Base-by-base conservation (phyloP, 805 yeast species). In the Metschnikowia reukaufii region DNA sequence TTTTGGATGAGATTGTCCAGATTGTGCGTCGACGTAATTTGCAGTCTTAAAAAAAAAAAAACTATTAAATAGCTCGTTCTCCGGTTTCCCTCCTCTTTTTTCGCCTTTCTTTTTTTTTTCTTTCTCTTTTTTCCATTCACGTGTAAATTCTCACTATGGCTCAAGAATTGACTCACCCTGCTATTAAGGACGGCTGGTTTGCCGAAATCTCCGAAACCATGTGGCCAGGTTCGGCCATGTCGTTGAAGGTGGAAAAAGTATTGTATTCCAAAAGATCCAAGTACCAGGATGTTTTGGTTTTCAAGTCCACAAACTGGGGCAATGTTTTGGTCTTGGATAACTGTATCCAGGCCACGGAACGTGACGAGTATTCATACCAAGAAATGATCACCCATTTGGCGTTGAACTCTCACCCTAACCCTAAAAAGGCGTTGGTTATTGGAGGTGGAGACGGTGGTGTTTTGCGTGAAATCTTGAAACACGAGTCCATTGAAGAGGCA, bases 361-460 rank as follows among this genome's bases (percentile, higher is more conserved):
- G 98, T 64, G 99, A 92, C 62, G 99, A 92, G 74, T 92, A 88
- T 69, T 82, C 97, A 21, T 92, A 91, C 77, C 99, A 94, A 75
- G 99, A 92, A 74, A 94, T 92, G 98, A 92, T 92, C 68, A 76
- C 97, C 34, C 97, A 92, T 71, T 77, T 94, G 62, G 96, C 96
- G 6, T 63, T 94, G 69, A 87, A 85, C 80, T 83, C 94, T 44
- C 98, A 94, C 72, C 91, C 96, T 60, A 83, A 88, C 73, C 98
- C 98, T 48, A 88, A 88, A 77, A 84, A 79, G 60, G 97, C 95
- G 19, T 76, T 92, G 47, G 98, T 92, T 54, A 87, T 92, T 63
- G 99, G 99, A 49, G 99, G 99, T 55, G 99, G 99, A 63, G 99
- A 92, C 68, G 99, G 99, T 60, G 98, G 98, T 70, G 98, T 92